Percentiles rank a stretch among this genome's conserved stretches.
These are phyloP conservation scores for Diaporthe sp. DNA, from an alignment of 2,329 filamentous ascomycete species.

Conservation along the genomic window DNA sequence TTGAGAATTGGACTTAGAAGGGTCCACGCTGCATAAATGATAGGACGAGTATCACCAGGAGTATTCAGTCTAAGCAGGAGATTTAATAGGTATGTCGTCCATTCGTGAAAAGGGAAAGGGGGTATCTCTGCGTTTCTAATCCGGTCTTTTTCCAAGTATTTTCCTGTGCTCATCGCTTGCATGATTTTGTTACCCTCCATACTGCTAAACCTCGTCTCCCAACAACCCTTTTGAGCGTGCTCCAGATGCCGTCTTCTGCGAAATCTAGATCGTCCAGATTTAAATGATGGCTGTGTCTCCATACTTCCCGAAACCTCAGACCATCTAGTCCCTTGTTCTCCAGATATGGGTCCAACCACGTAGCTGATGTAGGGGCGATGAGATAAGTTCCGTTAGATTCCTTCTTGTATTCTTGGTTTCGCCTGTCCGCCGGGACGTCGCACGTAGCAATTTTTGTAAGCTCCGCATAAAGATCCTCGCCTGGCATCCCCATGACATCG, in stretches of 20 bases:
- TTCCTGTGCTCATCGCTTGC: slow-evolving; percentile 47
- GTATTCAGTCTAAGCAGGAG: no score
- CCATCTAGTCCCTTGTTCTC: slow-evolving; percentile 71
- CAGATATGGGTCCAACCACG: slow-evolving; percentile 76
- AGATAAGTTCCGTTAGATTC: slow-evolving; percentile 76
- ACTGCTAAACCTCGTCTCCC: slow-evolving; percentile 72
- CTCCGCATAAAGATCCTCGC: slow-evolving; percentile 70
- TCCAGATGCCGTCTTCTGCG: slow-evolving; percentile 81
- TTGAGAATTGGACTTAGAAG: background rate
- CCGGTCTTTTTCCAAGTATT: slow-evolving; percentile 27
- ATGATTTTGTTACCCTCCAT: slow-evolving; percentile 77
- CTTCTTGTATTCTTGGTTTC: slow-evolving; percentile 69
- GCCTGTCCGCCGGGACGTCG: slow-evolving; percentile 69
- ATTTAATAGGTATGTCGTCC: background rate
- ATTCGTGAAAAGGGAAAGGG: slow-evolving; percentile 24
- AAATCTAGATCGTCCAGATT: slow-evolving; percentile 88
- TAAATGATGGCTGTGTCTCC: slow-evolving; percentile 76
- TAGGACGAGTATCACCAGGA: background rate
- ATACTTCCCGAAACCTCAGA: slow-evolving; percentile 77
- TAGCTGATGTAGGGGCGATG: slow-evolving; percentile 80
- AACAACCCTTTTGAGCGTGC: slow-evolving; percentile 77
- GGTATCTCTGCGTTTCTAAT: slow-evolving; percentile 40
- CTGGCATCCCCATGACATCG: slow-evolving; percentile 81
- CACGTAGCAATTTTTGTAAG: slow-evolving; percentile 74
- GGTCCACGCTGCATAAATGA: background rate